Evolutionary conservation across 139 green algal genomes (phyloP).

Genomic region (Coccomyxa sp.): DNA sequence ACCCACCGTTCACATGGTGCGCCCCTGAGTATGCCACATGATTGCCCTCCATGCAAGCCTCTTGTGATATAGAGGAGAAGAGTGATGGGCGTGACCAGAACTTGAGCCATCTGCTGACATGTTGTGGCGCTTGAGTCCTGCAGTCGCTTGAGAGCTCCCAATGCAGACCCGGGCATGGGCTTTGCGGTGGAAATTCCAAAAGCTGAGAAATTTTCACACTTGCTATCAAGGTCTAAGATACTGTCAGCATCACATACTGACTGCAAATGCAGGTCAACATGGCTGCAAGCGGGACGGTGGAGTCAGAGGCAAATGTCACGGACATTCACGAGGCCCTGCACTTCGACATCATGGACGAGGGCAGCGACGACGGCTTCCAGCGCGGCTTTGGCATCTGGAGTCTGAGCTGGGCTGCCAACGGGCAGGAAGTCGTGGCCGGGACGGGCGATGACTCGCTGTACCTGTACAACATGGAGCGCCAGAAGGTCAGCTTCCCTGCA

Average conservation of each 20-base stretch:
- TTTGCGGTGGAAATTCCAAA: too few species aligned
- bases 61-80: too few species aligned
- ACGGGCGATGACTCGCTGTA: constrained; percentile 65
- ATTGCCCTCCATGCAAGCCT: too few species aligned
- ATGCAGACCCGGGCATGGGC: too few species aligned
- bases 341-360: constrained; percentile 38
- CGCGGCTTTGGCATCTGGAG: constrained; percentile 58
- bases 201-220: not conserved
- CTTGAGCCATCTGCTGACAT: too few species aligned
- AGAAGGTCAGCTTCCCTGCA: constrained; percentile 14
- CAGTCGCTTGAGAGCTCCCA: too few species aligned
- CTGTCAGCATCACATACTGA: not conserved
- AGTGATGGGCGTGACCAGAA: too few species aligned
- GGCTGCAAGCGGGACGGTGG: constrained; percentile 19
- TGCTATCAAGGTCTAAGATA: not conserved
- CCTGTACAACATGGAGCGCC: constrained; percentile 73
- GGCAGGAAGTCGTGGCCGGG: constrained; percentile 65
- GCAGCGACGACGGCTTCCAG: constrained; percentile 11
- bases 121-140: too few species aligned
- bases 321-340: constrained; percentile 66
- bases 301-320: constrained; percentile 46
- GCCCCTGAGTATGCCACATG: constrained; percentile 1
- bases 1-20: constrained; percentile 63
- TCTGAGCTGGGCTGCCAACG: constrained; percentile 42
- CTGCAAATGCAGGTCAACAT: constrained; percentile 46